Conservation (phyloP, 495 filamentous ascomycete genomes). For the Hyaloscypha bicolor region DNA sequence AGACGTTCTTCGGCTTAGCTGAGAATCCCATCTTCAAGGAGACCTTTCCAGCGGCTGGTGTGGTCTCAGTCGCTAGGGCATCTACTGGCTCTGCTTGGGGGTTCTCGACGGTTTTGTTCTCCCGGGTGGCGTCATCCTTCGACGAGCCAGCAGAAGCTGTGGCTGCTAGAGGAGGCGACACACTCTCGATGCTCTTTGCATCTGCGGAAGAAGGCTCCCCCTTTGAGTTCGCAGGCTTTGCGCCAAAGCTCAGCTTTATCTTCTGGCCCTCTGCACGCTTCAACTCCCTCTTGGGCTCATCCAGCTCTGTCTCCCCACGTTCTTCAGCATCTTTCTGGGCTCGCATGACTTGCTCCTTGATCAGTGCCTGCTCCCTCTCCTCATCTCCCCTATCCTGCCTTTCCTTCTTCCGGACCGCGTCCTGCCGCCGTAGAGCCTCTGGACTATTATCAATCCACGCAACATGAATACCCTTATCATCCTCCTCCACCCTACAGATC, state of each 20-base stretch:
- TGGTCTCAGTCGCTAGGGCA: conserved; percentile 1
- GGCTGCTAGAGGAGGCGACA: not conserved
- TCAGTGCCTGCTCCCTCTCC: conserved; percentile 77
- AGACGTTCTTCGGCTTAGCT: conserved; percentile 79
- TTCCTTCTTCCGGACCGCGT: conserved; percentile 82
- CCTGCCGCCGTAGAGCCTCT: conserved; percentile 75
- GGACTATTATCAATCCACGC: conserved; percentile 90
- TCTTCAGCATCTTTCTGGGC: conserved; percentile 61
- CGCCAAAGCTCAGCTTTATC: conserved; percentile 74
- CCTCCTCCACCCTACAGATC: conserved; percentile 84
- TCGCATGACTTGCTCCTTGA: conserved; percentile 77
- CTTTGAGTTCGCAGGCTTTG: conserved; percentile 38
- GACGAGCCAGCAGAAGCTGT: not conserved
- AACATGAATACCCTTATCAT: conserved; percentile 83
- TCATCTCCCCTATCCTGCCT: conserved; percentile 86
- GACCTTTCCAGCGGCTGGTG: conserved; percentile 36
- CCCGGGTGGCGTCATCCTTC: not conserved
- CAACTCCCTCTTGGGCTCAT: conserved; percentile 53
- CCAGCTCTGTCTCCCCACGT: conserved; percentile 45
- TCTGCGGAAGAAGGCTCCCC: not conserved
- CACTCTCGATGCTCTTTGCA: not conserved
- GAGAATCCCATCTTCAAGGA: conserved; percentile 59
- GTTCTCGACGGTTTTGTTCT: not conserved
- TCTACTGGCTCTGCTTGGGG: not conserved
- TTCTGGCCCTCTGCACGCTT: conserved; percentile 80